phyloP scores from a whole-genome alignment of 148 eudicot genomes.

The Polygonum aviculare region DNA sequence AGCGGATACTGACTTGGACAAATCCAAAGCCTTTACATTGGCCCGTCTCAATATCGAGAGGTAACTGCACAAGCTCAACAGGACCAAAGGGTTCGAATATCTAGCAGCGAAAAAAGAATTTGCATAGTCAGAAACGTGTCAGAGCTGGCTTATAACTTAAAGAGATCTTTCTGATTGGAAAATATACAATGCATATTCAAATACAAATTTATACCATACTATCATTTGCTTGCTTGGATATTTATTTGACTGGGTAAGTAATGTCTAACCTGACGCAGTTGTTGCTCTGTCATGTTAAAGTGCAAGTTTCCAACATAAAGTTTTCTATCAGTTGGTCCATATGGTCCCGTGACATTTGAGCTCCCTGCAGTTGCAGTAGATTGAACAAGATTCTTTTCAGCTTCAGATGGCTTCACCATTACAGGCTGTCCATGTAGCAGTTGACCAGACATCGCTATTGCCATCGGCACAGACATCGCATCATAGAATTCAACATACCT shows the following conservation, averaged over 20 bases:
- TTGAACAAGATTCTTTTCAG: conserved; percentile 98
- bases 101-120: conserved; percentile 18
- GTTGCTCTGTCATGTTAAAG: conserved; percentile 90
- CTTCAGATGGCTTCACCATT: conserved; percentile 99
- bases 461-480: conserved; percentile 95
- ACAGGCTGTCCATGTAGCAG: conserved; percentile 89
- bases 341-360: conserved; percentile 68
- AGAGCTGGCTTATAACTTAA: background rate
- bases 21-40: conserved; percentile 99
- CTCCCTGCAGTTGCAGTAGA: conserved; percentile 59
- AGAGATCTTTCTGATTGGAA: background rate
- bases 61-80: conserved; percentile 96
- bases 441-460: conserved; percentile 90
- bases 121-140: background rate
- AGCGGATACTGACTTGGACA: conserved; percentile 55
- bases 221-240: background rate
- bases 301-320: conserved; percentile 92
- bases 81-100: conserved; percentile 96
- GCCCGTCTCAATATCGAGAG: conserved; percentile 92
- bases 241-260: background rate
- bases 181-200: background rate
- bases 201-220: background rate
- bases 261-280: conserved; percentile 63
- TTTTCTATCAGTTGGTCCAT: conserved; percentile 93
- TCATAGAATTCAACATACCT: conserved; percentile 94